These are phyloP conservation scores for Bolboschoenus planiculmis DNA, from an alignment of 176 grass and related monocot species.

Conservation along the genomic window DNA sequence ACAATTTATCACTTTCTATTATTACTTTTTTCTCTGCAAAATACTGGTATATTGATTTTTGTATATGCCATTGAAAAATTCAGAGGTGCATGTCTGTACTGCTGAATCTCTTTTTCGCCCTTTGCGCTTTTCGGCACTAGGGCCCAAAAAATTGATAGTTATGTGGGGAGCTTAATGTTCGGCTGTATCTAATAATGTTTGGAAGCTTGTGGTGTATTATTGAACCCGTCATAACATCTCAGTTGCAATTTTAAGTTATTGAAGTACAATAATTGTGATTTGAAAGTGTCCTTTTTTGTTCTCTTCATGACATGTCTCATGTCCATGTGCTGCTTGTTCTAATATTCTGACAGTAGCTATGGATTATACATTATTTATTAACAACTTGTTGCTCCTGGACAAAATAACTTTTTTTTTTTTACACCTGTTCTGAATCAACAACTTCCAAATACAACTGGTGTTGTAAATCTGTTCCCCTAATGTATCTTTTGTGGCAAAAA, in stretches of 20 bases:
- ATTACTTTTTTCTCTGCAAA: background rate
- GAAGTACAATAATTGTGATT: constrained; percentile 4
- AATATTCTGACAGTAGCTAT: background rate
- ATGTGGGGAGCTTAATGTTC: background rate
- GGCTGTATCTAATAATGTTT: background rate
- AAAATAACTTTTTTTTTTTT: background rate
- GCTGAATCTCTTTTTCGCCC: background rate
- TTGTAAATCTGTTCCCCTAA: background rate
- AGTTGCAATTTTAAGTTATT: background rate
- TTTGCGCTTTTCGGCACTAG: background rate
- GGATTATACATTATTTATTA: background rate
- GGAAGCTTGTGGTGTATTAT: constrained; percentile 3
- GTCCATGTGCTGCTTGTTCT: constrained; percentile 8
- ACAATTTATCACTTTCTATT: background rate
- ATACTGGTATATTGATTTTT: background rate
- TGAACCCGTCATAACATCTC: background rate
- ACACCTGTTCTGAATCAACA: background rate
- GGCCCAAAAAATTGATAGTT: constrained; percentile 13
- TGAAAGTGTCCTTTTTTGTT: background rate
- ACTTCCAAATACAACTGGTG: background rate
- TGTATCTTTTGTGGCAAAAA: background rate
- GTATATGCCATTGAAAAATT: background rate
- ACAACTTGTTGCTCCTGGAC: background rate
- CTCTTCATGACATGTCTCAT: background rate
- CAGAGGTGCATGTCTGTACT: background rate